Evolutionary conservation across 164 flowering plant species (phyloP).

Genomic region (Magnolia kwangsiensis): DNA sequence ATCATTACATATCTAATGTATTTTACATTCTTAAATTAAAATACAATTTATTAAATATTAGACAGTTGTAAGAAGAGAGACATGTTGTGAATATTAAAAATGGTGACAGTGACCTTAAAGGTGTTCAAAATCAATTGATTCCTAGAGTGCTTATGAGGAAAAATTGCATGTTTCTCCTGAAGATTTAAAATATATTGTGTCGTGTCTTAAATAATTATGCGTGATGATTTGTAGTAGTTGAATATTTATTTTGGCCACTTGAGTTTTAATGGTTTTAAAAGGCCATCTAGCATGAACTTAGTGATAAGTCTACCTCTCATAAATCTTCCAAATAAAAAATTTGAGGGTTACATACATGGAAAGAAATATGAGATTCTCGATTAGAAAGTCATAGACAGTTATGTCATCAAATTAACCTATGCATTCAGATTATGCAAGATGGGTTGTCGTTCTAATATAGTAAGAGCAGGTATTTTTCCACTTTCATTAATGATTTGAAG

Average conservation of each 20-base stretch:
- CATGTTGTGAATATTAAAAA: slow-evolving; percentile 10
- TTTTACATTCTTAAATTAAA: slow-evolving; percentile 6
- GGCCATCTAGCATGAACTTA: too few relatives aligned
- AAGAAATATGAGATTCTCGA: neutral
- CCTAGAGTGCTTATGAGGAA: slow-evolving; percentile 6
- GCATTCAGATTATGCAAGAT: slow-evolving; percentile 7
- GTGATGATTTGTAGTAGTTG: slow-evolving; percentile 10
- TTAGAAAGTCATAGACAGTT: neutral
- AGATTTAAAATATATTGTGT: slow-evolving; percentile 4
- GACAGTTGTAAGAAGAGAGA: slow-evolving; percentile 8
- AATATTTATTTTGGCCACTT: slow-evolving; percentile 8
- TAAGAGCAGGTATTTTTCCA: slow-evolving; percentile 4
- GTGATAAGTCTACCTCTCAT: neutral
- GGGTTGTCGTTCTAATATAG: neutral
- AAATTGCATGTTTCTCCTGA: slow-evolving; percentile 3
- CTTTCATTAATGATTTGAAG: slow-evolving; percentile 5
- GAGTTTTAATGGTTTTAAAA: slow-evolving; percentile 9
- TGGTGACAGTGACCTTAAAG: neutral
- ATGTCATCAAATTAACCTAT: neutral
- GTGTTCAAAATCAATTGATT: neutral
- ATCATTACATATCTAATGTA: slow-evolving; percentile 2
- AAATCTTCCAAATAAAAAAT: neutral
- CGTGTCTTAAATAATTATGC: neutral
- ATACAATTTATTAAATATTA: slow-evolving; percentile 2
- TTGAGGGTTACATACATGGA: slow-evolving; percentile 4